These are phyloP conservation scores for Colletotrichum cereale DNA, from an alignment of 2,329 filamentous ascomycete species.

Conservation along the genomic window DNA sequence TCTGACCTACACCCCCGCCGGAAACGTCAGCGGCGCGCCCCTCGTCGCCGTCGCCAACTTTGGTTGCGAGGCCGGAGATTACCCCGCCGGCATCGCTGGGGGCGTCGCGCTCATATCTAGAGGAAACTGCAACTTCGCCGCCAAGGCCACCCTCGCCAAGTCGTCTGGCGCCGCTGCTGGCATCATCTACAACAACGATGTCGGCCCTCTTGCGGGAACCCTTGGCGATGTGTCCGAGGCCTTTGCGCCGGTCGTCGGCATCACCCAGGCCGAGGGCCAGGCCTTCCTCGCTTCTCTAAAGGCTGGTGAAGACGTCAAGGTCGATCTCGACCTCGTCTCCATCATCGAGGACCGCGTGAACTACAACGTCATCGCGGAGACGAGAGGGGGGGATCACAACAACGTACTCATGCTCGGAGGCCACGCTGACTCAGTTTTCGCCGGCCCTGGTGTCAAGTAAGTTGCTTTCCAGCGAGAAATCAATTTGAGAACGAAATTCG, in stretches of 20 bases:
- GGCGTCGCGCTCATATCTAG: conserved; percentile 71
- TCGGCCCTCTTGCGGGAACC: conserved; percentile 64
- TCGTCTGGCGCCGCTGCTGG: conserved; percentile 68
- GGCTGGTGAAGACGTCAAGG: conserved; percentile 49
- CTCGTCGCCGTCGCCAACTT: conserved; percentile 63
- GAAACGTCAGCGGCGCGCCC: conserved; percentile 51
- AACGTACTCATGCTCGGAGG: conserved; percentile 63
- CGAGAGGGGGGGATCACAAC: conserved; percentile 59
- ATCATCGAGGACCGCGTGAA: conserved; percentile 61
- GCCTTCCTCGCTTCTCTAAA: conserved; percentile 48
- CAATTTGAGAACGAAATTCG: no score
- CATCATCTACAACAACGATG: conserved; percentile 73
- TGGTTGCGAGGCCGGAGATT: conserved; percentile 67
- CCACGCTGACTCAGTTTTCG: conserved; percentile 62
- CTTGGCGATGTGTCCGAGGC: conserved; percentile 60
- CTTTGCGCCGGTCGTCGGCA: conserved; percentile 65
- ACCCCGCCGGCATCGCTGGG: conserved; percentile 62
- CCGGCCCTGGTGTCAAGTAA: conserved; percentile 69
- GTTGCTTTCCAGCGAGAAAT: conserved; percentile 26
- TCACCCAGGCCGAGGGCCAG: conserved; percentile 61
- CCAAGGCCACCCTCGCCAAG: conserved; percentile 69
- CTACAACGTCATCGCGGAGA: conserved; percentile 65
- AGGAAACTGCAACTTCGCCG: conserved; percentile 69
- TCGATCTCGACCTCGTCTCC: conserved; percentile 58
- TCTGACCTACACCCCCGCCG: conserved; percentile 66